Base-by-base conservation (phyloP, 805 yeast species). In the Candida orba region DNA sequence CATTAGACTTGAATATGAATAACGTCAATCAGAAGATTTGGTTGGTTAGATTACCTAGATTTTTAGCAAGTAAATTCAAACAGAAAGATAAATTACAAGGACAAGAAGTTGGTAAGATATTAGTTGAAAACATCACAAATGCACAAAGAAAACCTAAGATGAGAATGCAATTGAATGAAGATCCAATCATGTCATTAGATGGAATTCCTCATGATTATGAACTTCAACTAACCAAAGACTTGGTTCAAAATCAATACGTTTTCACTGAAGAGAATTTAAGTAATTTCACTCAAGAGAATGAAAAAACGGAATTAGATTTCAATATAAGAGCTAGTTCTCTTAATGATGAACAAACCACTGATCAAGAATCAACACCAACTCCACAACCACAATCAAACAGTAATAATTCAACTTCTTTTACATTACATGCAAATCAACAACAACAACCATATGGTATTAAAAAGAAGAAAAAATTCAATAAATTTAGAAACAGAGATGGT, bases 1-100 rank as follows among this genome's bases (percentile, higher is more conserved):
- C 71, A 7, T 41, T 90, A 27, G 95, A 93, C 61, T 69, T 93
- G 63, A 86, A 89, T 58, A 64, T 89, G 41, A 49, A 70, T 2
- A 67, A 70, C 27, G 77, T 81, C 14, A 71, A 66, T 39, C 81
- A 84, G 55, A 88, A 88, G 52, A 81, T 93, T 35, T 93, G 98
- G 99, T 69, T 93, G 20, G 95, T 93, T 22, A 78, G 93, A 53
- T 67, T 93, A 57, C 98, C 99, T 2, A 79, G 86, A 57, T 88
- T 88, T 57, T 67, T 93, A 48, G 84, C 95, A 27, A 86, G 82
- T 34, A 72, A 76, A 51, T 88, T 97, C 95, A 73, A 79, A 42
- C 73, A 82, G 49, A 72, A 76, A 42, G 77, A 71, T 22, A 66
- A 68, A 36, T 64, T 83, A 40, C 73, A 77, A 42, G 96, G 96